Base-by-base conservation (phyloP, 345 rosid species). In the Moricandia arvensis region DNA sequence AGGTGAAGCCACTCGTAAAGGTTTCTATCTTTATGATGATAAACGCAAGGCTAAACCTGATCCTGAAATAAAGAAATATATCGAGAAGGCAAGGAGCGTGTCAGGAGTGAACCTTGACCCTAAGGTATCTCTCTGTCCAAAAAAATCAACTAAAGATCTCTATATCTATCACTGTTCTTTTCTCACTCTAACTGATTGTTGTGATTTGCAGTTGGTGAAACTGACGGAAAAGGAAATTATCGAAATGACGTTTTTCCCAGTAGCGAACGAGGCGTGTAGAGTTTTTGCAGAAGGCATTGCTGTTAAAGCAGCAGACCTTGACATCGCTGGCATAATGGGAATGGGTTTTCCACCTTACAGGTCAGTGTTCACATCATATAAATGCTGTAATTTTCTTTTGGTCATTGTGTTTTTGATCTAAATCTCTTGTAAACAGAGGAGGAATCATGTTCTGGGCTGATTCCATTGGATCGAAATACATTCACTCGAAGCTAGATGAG, bases 341-440 rank as follows among this genome's bases (percentile, higher is more conserved):
- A 93, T 89, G 99, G 98, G 99, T n/a, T 93, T 95, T 74, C 99
- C 99, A 68, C 86, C 90, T 41, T 93, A 88, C 83, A 88, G 99
- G 99, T 92, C 21, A 64, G 75, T 78, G 31, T 61, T 30, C 11
- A 58, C 53, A 63, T 63, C 43, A 69, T 1, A 18, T 30, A 59
- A 71, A 10, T 65, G 18, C 6, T 65, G 66, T 13, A 60, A 34
- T 68, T 13, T 3, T 24, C n/a, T 53, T 55, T 72, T 61, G 41
- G 21, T 49, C 38, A 61, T 59, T 77, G 66, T 15, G 35, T 53
- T 47, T 72, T 34, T 3, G 5, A 6, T 18, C 8, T 29, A 21
- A 65, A 65, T 26, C 13, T 68, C 74, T 47, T 74, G 72, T 79
- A 54, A 71, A 31, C 85, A 91, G 97, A 91, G 99, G 99, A 72